Percentiles rank a stretch among this genome's conserved stretches.
These are phyloP conservation scores for Begonia masoniana DNA, from an alignment of 306 rosid species.

Conservation along the genomic window DNA sequence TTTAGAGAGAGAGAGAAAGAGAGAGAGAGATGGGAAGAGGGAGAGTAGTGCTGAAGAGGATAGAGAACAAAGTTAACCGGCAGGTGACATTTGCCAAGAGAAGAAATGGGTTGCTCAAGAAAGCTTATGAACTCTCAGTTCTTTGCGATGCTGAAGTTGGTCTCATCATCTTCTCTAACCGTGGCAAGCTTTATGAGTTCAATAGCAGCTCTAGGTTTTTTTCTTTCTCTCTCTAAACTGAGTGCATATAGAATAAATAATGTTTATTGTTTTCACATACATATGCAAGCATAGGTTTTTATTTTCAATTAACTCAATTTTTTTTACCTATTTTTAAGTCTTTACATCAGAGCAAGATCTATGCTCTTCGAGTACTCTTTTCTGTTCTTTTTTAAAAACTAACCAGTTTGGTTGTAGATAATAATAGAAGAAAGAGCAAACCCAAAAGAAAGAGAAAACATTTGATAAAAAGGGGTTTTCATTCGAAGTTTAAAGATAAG, in stretches of 20 bases:
- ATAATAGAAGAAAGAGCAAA: too few relatives aligned
- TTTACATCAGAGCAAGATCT: constrained; percentile 24
- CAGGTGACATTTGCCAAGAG: constrained; percentile 90
- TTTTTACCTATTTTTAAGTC: too few relatives aligned
- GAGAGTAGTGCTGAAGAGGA: constrained; percentile 79
- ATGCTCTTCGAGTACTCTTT: constrained; percentile 9
- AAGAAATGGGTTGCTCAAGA: constrained; percentile 84
- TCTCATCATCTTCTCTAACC: constrained; percentile 78
- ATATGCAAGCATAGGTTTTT: too few relatives aligned
- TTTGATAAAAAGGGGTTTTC: too few relatives aligned
- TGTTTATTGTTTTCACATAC: too few relatives aligned
- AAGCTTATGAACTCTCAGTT: constrained; percentile 79
- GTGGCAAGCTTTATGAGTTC: constrained; percentile 91
- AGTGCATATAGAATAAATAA: too few relatives aligned
- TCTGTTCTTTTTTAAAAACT: neutral
- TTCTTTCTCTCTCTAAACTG: neutral
- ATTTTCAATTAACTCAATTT: too few relatives aligned
- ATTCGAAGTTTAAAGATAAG: too few relatives aligned
- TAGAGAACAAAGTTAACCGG: constrained; percentile 92
- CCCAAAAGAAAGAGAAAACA: too few relatives aligned
- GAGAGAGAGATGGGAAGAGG: constrained; percentile 64
- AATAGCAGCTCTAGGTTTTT: constrained; percentile 52
- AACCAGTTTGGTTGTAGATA: neutral
- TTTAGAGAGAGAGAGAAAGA: constrained; percentile 15
- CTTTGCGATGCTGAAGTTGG: constrained; percentile 94